phyloP scores from a whole-genome alignment of 1,139 yeast genomes.

The Yamadazyma membranifaciens region DNA sequence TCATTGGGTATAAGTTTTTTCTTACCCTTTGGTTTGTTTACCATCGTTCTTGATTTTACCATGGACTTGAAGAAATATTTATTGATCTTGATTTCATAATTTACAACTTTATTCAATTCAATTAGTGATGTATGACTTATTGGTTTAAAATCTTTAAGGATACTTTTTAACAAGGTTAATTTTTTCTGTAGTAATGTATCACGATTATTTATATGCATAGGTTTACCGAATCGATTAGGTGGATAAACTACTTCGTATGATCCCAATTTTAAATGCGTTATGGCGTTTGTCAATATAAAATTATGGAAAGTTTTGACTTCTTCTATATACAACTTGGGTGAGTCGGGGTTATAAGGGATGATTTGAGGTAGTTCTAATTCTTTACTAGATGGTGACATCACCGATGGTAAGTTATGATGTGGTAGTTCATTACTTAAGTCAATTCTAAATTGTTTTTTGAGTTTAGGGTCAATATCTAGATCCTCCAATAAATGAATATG shows the following conservation, averaged over 20 bases:
- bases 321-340: not conserved
- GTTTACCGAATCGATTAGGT: slow-evolving; percentile 32
- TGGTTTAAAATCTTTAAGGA: slow-evolving; percentile 23
- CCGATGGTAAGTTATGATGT: not conserved
- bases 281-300: slow-evolving; percentile 19
- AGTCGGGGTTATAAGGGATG: not conserved
- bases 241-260: slow-evolving; percentile 35
- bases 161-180: slow-evolving; percentile 22
- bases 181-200: slow-evolving; percentile 26
- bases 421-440: slow-evolving; percentile 1
- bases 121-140: slow-evolving; percentile 14
- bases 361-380: not conserved
- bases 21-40: slow-evolving; percentile 18
- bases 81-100: slow-evolving; percentile 23
- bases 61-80: slow-evolving; percentile 29
- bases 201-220: slow-evolving; percentile 27
- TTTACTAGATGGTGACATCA: not conserved
- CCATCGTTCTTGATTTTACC: slow-evolving; percentile 19
- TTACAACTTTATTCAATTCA: slow-evolving; percentile 18
- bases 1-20: slow-evolving; percentile 33
- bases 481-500: slow-evolving; percentile 34
- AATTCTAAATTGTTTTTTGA: slow-evolving; percentile 11
- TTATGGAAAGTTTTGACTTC: slow-evolving; percentile 16
- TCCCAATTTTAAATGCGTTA: slow-evolving; percentile 25
- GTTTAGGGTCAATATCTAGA: slow-evolving; percentile 17